Evolutionary conservation across 2,329 filamentous ascomycete species (phyloP), one percentile per base, ranked within the genome.

Genomic region (Arachnomyces sp.): DNA sequence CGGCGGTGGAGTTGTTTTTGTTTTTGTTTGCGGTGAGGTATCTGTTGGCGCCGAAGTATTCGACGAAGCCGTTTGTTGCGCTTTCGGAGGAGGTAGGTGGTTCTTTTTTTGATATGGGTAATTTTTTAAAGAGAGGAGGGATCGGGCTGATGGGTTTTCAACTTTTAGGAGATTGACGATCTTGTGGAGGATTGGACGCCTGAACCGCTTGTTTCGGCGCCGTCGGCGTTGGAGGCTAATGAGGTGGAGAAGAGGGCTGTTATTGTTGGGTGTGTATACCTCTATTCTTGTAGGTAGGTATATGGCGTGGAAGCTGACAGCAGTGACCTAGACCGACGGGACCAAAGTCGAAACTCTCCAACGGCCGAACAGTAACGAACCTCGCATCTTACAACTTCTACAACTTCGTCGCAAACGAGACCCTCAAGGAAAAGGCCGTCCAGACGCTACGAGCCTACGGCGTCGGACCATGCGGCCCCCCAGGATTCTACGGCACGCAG

Each of bases 401-500:
- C 73, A 96, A 98, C 68, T 88, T 98, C 63, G 86, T 93, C 49
- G 79, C 80, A 39, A 95, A 95, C 60, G 90, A 96, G 46, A 77
- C 82, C 28, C 81, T 98, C 55, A 95, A 94, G 58, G 88, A 95
- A 53, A 93, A 95, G 63, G 92, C 90, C 1, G 88, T 98, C 47
- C 83, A 90, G 62, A 93, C 89, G 0, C 76, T 98, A 30, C 85
- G 90, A 44, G 94, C 86, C 14, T 98, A 98, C 55, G 92, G 92
- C 42, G 93, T 98, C 31, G 93, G 92, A 7, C 90, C 92, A 42
- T 98, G 92, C 60, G 92, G 92, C 14, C 92, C 92, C 13, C 92
- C 92, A 4, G 89, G 94, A 49, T 98, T 98, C 69, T 98, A 98
- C 68, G 92, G 89, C 49, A 98, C 88, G 25, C 90, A 96, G 62